Evolutionary conservation across 768 basidiomycete species (phyloP).

Genomic region (Tricholomella constricta): DNA sequence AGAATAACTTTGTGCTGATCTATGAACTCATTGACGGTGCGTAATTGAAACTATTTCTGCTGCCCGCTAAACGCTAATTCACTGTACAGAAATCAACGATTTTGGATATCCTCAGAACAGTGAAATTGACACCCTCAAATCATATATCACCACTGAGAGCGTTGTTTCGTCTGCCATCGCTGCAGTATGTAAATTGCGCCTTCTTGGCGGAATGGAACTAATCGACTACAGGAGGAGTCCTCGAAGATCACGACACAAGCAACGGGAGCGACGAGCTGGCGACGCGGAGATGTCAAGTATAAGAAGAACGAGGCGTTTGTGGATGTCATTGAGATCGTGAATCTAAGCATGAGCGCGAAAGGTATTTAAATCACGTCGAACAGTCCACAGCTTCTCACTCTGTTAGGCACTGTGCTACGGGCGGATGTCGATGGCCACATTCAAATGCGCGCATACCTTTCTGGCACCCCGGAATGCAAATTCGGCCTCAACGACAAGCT

Average conservation of each 20-base stretch:
- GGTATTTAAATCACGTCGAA: conserved; percentile 45
- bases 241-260: conserved; percentile 97
- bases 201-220: not conserved
- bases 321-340: conserved; percentile 98
- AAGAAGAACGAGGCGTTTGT: conserved; percentile 99
- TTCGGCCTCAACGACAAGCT: conserved; percentile 99
- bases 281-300: conserved; percentile 94
- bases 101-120: conserved; percentile 99
- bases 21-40: conserved; percentile 97
- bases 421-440: conserved; percentile 98
- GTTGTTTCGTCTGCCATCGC: conserved; percentile 85
- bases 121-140: conserved; percentile 96
- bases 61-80: conserved; percentile 3
- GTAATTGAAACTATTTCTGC: conserved; percentile 19
- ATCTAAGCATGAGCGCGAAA: conserved; percentile 96
- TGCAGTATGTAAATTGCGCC: conserved; percentile 51
- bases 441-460: conserved; percentile 95
- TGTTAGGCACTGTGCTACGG: conserved; percentile 80
- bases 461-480: conserved; percentile 98
- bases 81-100: conserved; percentile 83
- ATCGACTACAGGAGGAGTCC: conserved; percentile 77
- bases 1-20: conserved; percentile 98
- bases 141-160: conserved; percentile 97
- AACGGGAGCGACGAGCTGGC: conserved; percentile 95
- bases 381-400: conserved; percentile 4